Base-by-base conservation (phyloP, 331 rosid genomes). In the Erythrophleum ivorense region DNA sequence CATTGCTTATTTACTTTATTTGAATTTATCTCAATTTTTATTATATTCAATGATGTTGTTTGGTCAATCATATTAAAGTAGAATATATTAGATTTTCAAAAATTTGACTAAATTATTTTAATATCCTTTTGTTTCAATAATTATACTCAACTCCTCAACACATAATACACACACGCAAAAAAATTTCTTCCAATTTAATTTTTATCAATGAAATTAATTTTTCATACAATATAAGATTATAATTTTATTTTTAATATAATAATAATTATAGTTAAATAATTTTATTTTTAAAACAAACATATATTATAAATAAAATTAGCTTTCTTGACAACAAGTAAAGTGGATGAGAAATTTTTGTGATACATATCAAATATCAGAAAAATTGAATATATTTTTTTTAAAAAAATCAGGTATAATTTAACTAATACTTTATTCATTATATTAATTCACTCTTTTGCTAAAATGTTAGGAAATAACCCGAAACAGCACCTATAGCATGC, bases 11-110 rank as follows among this genome's bases (percentile, higher is more conserved):
- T 11, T 60, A 18, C 11, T 67, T 49, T 14, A 12, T 67, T 40
- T 84, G 19, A 59, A 43, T 80, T 29, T 16, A 72, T 77, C 46
- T 71, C 36, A 58, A 63, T 64, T 45, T 53, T 54, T 34, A 48
- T 38, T 18, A 6, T 64, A 18, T 18, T 36, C 48, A 18, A 52
- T 45, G 71, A 64, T 53, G 36, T 48, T 84, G 45, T 76, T 71
- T 63, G 19, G 74, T 19, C 66, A 73, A 78, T 66, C 78, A 45
- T 36, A 21, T 52, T 64, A 24, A 55, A 36, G 40, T 36, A 36
- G 5, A 4, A 2, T 2, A 36, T 11, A 10, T 8, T 29, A 4
- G 24, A 21, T 59, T 59, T 58, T 24, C 7, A 9, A 21, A 24
- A 24, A 29, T 24, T 24, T 59, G 6, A 24, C 2, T 59, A 4